phyloP scores from a whole-genome alignment of 2,329 filamentous ascomycete genomes.

The Penicillium sp. region DNA sequence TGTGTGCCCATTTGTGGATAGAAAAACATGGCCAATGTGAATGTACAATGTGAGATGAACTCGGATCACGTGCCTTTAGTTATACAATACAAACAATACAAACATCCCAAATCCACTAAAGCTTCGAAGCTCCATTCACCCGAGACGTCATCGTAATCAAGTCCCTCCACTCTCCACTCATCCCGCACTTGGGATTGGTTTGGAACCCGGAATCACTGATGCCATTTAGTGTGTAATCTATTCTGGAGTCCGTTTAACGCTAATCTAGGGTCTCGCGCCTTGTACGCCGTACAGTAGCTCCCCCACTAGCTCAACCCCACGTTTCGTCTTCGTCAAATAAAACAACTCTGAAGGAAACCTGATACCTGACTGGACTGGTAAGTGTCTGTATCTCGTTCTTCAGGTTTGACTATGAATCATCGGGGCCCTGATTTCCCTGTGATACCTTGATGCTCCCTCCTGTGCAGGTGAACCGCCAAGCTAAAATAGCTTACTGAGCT shows the following conservation, averaged over 20 bases:
- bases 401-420: neutral
- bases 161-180: neutral
- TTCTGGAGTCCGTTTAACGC: neutral
- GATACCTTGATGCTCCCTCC: neutral
- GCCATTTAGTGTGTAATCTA: neutral
- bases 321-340: neutral
- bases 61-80: constrained; percentile 3
- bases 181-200: neutral
- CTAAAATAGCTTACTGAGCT: neutral
- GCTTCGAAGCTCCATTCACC: constrained; percentile 28
- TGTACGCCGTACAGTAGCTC: neutral
- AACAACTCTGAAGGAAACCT: neutral
- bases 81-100: neutral
- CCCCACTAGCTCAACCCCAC: neutral
- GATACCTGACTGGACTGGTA: neutral
- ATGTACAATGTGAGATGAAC: constrained; percentile 21
- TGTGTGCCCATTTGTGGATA: constrained; percentile 23
- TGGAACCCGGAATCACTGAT: no score
- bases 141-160: constrained; percentile 29
- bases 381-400: neutral
- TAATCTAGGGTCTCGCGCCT: neutral
- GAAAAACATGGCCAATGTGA: constrained; percentile 18
- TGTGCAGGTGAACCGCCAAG: neutral
- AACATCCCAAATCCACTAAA: constrained; percentile 3
- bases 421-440: neutral